A percentile compares a stretch with the other conserved stretches of the same genome.
Conservation (phyloP, 2,329 filamentous ascomycete genomes). For the Amesomyces nigricolor region DNA sequence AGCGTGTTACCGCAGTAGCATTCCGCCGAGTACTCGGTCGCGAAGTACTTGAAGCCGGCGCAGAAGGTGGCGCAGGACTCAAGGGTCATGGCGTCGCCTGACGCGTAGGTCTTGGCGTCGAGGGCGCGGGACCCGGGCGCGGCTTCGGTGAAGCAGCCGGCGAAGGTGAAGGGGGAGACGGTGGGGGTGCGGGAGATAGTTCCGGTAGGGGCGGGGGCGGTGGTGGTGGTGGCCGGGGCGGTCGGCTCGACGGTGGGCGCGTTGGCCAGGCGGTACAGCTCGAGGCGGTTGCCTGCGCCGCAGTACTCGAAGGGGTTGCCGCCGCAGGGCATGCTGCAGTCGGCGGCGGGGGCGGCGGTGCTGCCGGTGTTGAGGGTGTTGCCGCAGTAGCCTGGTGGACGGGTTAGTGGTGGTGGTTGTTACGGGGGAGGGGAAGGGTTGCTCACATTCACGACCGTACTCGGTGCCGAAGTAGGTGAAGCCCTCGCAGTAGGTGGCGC, state of each 20-base stretch:
- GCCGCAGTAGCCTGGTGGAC: constrained; percentile 34
- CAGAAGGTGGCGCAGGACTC: constrained; percentile 43
- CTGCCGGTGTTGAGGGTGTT: constrained; percentile 33
- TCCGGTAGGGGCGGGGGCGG: constrained; percentile 27
- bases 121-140: constrained; percentile 38
- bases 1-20: constrained; percentile 46
- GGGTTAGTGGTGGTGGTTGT: constrained; percentile 6
- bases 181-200: constrained; percentile 34
- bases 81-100: constrained; percentile 42
- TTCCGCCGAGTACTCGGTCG: constrained; percentile 46
- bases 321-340: constrained; percentile 36
- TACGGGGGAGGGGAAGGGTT: not conserved
- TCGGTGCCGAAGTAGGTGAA: constrained; percentile 37
- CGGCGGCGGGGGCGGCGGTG: constrained; percentile 28
- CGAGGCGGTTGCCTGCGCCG: constrained; percentile 34
- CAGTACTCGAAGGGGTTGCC: constrained; percentile 36
- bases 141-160: constrained; percentile 45
- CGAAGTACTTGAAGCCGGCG: constrained; percentile 42
- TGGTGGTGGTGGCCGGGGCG: constrained; percentile 14
- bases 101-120: constrained; percentile 33
- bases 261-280: constrained; percentile 32
- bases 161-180: constrained; percentile 39
- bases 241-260: constrained; percentile 9
- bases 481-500: constrained; percentile 32
- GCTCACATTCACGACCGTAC: constrained; percentile 35